phyloP scores from a whole-genome alignment of 176 grass and related monocot genomes.

The Luzula sylvatica region DNA sequence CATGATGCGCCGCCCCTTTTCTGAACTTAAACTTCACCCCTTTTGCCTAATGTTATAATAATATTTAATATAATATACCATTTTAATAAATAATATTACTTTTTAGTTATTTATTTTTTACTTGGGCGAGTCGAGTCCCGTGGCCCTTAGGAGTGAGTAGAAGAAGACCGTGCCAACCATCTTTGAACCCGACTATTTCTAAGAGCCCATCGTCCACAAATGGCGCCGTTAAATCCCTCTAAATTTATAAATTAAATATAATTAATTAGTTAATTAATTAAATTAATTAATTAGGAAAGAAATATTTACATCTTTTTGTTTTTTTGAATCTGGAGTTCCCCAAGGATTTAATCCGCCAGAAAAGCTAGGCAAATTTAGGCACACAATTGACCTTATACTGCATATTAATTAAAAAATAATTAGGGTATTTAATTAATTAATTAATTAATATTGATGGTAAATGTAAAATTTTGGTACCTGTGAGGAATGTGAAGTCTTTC shows the following conservation, averaged over 20 bases:
- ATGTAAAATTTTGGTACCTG: constrained; percentile 43
- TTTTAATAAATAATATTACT: not conserved
- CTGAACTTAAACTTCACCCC: constrained; percentile 64
- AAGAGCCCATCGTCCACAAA: constrained; percentile 91
- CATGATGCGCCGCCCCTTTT: constrained; percentile 41
- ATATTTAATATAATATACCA: not conserved
- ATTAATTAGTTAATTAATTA: not conserved
- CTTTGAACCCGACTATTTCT: constrained; percentile 95
- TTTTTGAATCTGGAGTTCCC: constrained; percentile 82
- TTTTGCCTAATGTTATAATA: constrained; percentile 59
- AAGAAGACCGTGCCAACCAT: constrained; percentile 96
- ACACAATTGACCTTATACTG: constrained; percentile 93
- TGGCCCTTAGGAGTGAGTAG: constrained; percentile 75
- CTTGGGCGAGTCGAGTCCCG: constrained; percentile 91
- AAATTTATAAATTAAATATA: constrained; percentile 9
- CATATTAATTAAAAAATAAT: constrained; percentile 21
- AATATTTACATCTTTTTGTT: constrained; percentile 75
- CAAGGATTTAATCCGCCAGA: constrained; percentile 96
- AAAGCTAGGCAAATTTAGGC: constrained; percentile 95
- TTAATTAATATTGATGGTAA: constrained; percentile 4
- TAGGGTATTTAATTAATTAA: constrained; percentile 16
- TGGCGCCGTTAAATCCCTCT: constrained; percentile 86
- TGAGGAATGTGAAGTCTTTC: constrained; percentile 76
- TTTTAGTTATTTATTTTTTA: constrained; percentile 18
- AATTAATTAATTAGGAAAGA: not conserved